Evolutionary conservation across 495 filamentous ascomycete genomes (phyloP).

Genomic region (Cercophora sp.): DNA sequence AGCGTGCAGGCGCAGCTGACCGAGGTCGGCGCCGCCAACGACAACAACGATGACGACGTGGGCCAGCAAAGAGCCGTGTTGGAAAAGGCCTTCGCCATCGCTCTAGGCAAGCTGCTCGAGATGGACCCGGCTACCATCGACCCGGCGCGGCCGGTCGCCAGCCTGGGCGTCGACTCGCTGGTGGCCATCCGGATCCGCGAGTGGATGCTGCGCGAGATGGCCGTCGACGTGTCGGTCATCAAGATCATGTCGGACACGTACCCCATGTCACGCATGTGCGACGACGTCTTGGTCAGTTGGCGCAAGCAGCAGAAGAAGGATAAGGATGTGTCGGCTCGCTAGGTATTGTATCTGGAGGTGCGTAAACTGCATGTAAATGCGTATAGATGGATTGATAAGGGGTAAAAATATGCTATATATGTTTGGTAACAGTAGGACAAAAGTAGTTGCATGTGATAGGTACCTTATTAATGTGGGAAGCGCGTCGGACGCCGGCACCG

Average conservation of each 20-base stretch:
- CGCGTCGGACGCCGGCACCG: too few species aligned
- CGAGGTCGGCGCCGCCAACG: not conserved
- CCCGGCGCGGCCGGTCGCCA: not conserved
- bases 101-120: slow-evolving; percentile 1
- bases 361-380: too few species aligned
- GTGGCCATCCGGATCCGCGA: slow-evolving; percentile 29
- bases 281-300: slow-evolving; percentile 7
- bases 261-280: slow-evolving; percentile 1
- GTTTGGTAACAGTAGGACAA: too few species aligned
- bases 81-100: not conserved
- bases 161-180: slow-evolving; percentile 34
- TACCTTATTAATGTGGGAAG: too few species aligned
- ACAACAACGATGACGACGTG: not conserved
- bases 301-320: too few species aligned
- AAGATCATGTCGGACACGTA: slow-evolving; percentile 15
- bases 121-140: slow-evolving; percentile 1
- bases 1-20: not conserved
- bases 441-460: too few species aligned
- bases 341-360: too few species aligned
- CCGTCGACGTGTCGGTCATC: slow-evolving; percentile 18
- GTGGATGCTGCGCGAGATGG: slow-evolving; percentile 32
- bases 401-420: too few species aligned
- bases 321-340: too few species aligned
- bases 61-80: not conserved
- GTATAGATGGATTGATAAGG: too few species aligned